A percentile compares a stretch with the other conserved stretches of the same genome.
Conservation (phyloP, 2,329 filamentous ascomycete genomes). For the Penicillium expansum region DNA sequence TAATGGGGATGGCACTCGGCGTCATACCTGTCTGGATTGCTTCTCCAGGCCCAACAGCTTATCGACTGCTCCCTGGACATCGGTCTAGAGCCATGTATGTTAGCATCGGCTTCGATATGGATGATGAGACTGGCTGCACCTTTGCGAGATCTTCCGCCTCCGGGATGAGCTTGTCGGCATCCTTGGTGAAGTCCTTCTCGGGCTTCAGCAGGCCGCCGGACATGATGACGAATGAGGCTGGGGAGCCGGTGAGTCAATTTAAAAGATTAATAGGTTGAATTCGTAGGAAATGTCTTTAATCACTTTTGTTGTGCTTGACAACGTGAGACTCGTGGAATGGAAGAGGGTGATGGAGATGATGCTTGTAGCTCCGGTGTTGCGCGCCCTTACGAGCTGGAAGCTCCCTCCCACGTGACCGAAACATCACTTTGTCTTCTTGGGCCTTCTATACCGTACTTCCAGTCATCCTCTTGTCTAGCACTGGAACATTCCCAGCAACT, state of each 20-base stretch:
- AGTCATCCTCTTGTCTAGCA: background rate
- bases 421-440: background rate
- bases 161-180: slow-evolving; percentile 86
- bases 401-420: slow-evolving; percentile 31
- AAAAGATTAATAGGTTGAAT: background rate
- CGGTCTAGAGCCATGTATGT: slow-evolving; percentile 40
- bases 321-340: slow-evolving; percentile 10
- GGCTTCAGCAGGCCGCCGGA: slow-evolving; percentile 82
- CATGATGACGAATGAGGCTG: slow-evolving; percentile 56
- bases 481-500: background rate
- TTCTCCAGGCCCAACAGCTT: slow-evolving; percentile 92
- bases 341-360: slow-evolving; percentile 17
- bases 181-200: slow-evolving; percentile 98
- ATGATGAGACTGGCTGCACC: slow-evolving; percentile 50
- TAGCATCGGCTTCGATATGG: slow-evolving; percentile 17
- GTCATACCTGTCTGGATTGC: slow-evolving; percentile 83
- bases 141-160: slow-evolving; percentile 87
- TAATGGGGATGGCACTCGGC: slow-evolving; percentile 21
- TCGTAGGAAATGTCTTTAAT: background rate
- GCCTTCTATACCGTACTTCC: background rate
- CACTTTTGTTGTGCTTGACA: background rate
- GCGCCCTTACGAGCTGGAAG: slow-evolving; percentile 29
- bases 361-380: slow-evolving; percentile 22
- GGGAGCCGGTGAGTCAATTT: background rate
- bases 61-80: slow-evolving; percentile 85